Percentiles rank a stretch among this genome's conserved stretches.
phyloP scores from a whole-genome alignment of 2,329 filamentous ascomycete genomes.

The Talaromyces funiculosus region DNA sequence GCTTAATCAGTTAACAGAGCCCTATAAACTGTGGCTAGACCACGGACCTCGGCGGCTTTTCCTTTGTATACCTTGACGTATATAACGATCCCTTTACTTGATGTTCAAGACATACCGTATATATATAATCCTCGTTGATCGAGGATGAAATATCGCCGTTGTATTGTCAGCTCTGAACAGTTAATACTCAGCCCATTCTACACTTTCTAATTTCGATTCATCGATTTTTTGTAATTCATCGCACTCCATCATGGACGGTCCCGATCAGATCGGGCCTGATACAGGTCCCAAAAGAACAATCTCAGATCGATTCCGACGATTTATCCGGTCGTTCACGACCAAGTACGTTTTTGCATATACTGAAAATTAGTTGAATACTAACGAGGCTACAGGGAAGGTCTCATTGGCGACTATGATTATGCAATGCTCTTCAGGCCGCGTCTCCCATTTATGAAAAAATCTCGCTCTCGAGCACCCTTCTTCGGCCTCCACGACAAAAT shows the following conservation, averaged over 20 bases:
- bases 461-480: conserved; percentile 56
- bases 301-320: conserved; percentile 29
- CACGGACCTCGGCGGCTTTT: background rate
- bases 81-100: background rate
- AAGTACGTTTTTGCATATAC: conserved; percentile 24
- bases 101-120: background rate
- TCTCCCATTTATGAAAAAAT: conserved; percentile 71
- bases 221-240: background rate
- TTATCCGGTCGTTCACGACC: conserved; percentile 38
- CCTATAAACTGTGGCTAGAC: background rate
- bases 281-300: conserved; percentile 32
- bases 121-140: background rate
- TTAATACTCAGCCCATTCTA: background rate
- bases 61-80: background rate
- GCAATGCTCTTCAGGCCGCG: conserved; percentile 76
- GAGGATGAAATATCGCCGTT: background rate
- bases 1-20: background rate
- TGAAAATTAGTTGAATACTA: background rate
- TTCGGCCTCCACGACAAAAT: conserved; percentile 66
- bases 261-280: conserved; percentile 41
- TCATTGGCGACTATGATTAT: conserved; percentile 86
- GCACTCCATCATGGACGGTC: conserved; percentile 26
- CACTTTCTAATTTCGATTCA: background rate
- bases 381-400: conserved; percentile 52
- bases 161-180: background rate